Percentiles rank a stretch among this genome's conserved stretches.
phyloP scores from a whole-genome alignment of 202 grass and related monocot genomes.

The Zoysia matrella region DNA sequence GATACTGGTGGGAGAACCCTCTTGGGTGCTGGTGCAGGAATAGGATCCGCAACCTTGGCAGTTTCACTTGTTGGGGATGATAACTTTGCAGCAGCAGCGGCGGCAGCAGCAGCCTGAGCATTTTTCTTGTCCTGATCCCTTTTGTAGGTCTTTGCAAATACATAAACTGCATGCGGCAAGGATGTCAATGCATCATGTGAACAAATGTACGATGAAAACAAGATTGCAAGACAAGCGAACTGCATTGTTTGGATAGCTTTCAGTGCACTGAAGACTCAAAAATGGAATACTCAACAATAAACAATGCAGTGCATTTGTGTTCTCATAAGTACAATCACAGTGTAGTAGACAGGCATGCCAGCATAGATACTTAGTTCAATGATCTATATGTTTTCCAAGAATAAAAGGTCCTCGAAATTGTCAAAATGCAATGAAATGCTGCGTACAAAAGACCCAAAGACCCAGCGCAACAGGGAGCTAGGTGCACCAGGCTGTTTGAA shows the following conservation, averaged over 20 bases:
- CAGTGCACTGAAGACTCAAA: neutral
- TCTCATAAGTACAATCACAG: too few species aligned
- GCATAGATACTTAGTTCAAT: constrained; percentile 3
- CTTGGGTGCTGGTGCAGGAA: constrained; percentile 30
- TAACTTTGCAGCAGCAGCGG: constrained; percentile 40
- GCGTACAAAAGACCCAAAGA: too few species aligned
- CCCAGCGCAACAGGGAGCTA: too few species aligned
- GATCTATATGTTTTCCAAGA: neutral
- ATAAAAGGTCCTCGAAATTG: neutral
- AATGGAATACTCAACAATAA: neutral
- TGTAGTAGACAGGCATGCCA: neutral
- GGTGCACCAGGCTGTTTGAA: neutral
- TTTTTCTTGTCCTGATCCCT: constrained; percentile 64
- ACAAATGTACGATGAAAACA: constrained; percentile 1
- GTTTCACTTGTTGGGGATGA: constrained; percentile 33
- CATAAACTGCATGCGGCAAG: constrained; percentile 67
- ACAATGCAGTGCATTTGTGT: neutral
- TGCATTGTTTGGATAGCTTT: constrained; percentile 20
- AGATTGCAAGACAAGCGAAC: constrained; percentile 12
- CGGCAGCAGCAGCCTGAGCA: constrained; percentile 22
- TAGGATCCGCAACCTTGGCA: constrained; percentile 43
- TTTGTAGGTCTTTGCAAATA: constrained; percentile 76
- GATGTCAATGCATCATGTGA: constrained; percentile 33
- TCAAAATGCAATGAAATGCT: too few species aligned
- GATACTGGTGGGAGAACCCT: constrained; percentile 66